Percentiles rank a stretch among this genome's conserved stretches.
Conservation (phyloP, 371 early-diverging fungal genomes). For the Mucor lusitanicus region DNA sequence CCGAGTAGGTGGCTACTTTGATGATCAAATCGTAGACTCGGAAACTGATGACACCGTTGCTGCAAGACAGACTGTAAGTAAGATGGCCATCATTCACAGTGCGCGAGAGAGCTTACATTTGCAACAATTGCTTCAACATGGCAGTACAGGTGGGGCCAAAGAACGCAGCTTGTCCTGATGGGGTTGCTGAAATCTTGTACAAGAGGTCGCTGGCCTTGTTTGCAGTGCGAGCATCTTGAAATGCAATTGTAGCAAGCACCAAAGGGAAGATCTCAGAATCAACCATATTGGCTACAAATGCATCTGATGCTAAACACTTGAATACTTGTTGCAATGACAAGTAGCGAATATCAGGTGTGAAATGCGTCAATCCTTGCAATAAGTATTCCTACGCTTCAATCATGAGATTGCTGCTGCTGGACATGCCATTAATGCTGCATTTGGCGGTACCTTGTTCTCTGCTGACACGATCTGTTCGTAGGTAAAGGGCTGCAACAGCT, state of each 20-base stretch:
- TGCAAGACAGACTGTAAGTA: slow-evolving; percentile 5
- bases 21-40: slow-evolving; percentile 53
- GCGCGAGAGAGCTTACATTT: slow-evolving; percentile 20
- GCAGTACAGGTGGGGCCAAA: slow-evolving; percentile 16
- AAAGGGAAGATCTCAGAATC: slow-evolving; percentile 43
- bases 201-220: slow-evolving; percentile 41
- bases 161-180: slow-evolving; percentile 16
- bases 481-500: slow-evolving; percentile 32
- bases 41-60: slow-evolving; percentile 47
- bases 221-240: slow-evolving; percentile 46
- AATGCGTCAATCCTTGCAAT: slow-evolving; percentile 45
- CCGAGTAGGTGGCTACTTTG: slow-evolving; percentile 40
- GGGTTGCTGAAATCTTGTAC: slow-evolving; percentile 21
- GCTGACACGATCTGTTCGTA: slow-evolving; percentile 25
- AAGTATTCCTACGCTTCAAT: slow-evolving; percentile 31
- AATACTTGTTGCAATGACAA: slow-evolving; percentile 45
- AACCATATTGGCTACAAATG: slow-evolving; percentile 30
- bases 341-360: slow-evolving; percentile 45
- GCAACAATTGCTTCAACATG: slow-evolving; percentile 25
- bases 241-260: slow-evolving; percentile 38
- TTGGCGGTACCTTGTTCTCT: slow-evolving; percentile 22
- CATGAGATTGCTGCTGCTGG: not conserved
- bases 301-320: slow-evolving; percentile 36
- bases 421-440: no score
- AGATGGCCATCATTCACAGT: no score